These are phyloP conservation scores for Sclerotiophoma versabilis DNA, from an alignment of 2,329 filamentous ascomycete species.

Conservation along the genomic window DNA sequence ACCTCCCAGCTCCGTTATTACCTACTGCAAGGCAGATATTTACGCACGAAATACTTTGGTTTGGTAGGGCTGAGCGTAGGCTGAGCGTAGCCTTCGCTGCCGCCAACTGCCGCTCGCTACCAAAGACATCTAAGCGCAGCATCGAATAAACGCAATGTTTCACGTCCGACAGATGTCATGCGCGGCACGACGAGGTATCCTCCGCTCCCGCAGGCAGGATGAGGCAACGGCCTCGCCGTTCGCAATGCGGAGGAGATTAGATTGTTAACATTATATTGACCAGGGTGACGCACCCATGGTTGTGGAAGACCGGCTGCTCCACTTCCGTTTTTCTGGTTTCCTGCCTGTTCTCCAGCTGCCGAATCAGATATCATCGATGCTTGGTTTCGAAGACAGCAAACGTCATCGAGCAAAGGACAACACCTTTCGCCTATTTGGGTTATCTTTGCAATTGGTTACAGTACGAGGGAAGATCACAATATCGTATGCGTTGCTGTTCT, in stretches of 20 bases:
- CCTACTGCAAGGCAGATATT: neutral
- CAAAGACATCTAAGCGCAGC: slow-evolving; percentile 6
- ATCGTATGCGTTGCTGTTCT: too few relatives aligned
- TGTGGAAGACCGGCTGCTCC: slow-evolving; percentile 3
- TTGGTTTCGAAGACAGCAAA: neutral
- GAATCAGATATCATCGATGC: neutral
- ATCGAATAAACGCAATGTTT: slow-evolving; percentile 17
- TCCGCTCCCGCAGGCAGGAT: slow-evolving; percentile 13
- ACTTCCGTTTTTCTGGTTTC: slow-evolving; percentile 4
- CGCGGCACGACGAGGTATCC: slow-evolving; percentile 10
- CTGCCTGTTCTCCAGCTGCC: neutral
- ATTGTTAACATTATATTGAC: slow-evolving; percentile 17
- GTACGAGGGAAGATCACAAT: too few relatives aligned
- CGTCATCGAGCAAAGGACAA: neutral
- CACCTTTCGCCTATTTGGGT: neutral
- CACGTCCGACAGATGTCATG: slow-evolving; percentile 11
- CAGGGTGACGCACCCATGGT: slow-evolving; percentile 10
- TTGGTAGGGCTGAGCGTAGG: slow-evolving; percentile 7
- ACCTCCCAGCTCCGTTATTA: neutral
- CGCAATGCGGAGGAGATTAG: slow-evolving; percentile 18
- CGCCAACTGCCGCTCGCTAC: slow-evolving; percentile 12
- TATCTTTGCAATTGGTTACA: neutral
- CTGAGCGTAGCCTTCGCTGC: neutral
- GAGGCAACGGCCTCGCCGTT: slow-evolving; percentile 13
- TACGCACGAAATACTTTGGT: neutral